Base-by-base conservation (phyloP, 106 monocot genomes). In the Allium sativum region DNA sequence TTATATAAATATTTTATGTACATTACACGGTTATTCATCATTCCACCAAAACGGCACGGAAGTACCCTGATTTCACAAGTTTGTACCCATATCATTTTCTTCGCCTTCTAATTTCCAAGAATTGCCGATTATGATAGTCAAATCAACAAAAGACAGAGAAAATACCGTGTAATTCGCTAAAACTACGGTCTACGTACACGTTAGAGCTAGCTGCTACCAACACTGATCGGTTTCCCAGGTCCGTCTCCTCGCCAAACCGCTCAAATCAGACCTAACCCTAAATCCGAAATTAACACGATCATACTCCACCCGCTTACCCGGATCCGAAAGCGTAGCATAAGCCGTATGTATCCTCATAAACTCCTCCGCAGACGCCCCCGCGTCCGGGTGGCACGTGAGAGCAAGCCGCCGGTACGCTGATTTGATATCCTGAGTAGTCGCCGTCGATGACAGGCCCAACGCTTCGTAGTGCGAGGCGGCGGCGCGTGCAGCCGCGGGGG, bases 191-290 rank as follows among this genome's bases (percentile, higher is more conserved):
- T 31, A 31, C 3, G 31, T 31, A 31, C 5, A 31, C 5, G n/a
- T n/a, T n/a, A n/a, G n/a, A 31, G 31, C 31, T 31, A 31, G 31
- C 48, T 50, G 10, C 68, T 75, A 90, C 90, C 90, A 90, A 59
- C 90, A 90, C 79, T 90, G 91, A 59, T 91, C 91, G 7, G 91
- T 91, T 71, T 91, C 91, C 91, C 91, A 91, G 18, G 77, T 83
- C 68, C 91, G 74, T 18, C 72, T 65, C 59, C 55, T 19, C 51
- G 43, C 40, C 44, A 61, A 7, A 52, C 1, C 8, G 15, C 22
- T 16, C 48, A 9, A 52, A 40, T 5, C 41, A 15, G 64, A 9
- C 9, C 40, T 17, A 40, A 17, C 16, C 44, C 16, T 18, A 20
- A 40, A 44, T 52, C 59, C 48, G 54, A 18, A 13, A n/a, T 11